Evolutionary conservation across 2,329 filamentous ascomycete species (phyloP).

Genomic region (Xylaria arbuscula): DNA sequence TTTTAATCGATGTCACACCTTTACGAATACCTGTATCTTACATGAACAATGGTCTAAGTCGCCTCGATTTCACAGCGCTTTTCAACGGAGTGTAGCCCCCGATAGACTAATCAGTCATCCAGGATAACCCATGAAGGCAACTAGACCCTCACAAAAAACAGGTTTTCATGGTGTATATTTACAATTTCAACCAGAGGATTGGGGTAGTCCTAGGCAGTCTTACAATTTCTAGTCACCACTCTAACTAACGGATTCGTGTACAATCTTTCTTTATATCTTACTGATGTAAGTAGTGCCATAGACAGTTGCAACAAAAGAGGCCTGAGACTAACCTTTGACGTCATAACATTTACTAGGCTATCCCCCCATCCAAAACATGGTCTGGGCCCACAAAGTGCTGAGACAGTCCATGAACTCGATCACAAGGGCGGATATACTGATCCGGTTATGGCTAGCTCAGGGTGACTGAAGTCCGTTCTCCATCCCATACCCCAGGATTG

Average conservation of each 20-base stretch:
- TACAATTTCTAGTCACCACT: not conserved
- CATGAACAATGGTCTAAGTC: no score
- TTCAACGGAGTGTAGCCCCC: not conserved
- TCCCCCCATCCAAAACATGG: not conserved
- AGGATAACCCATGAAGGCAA: not conserved
- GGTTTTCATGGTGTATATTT: not conserved
- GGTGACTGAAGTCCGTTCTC: conserved; percentile 19
- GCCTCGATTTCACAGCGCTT: no score
- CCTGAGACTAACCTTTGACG: not conserved
- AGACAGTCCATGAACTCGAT: not conserved
- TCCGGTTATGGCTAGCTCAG: conserved; percentile 5
- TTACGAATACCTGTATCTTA: no score
- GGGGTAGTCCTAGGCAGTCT: not conserved
- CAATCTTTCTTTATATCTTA: no score
- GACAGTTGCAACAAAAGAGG: no score
- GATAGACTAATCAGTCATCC: not conserved
- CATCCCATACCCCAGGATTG: conserved; percentile 1
- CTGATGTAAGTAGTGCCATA: no score
- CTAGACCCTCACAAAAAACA: not conserved
- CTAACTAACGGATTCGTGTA: not conserved
- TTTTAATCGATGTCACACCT: no score
- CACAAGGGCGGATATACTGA: not conserved
- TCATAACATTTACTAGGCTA: not conserved
- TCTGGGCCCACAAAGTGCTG: not conserved
- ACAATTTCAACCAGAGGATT: not conserved